Percentiles rank a stretch among this genome's conserved stretches.
phyloP scores from a whole-genome alignment of 495 filamentous ascomycete species.

The Daldinia vernicosa region DNA sequence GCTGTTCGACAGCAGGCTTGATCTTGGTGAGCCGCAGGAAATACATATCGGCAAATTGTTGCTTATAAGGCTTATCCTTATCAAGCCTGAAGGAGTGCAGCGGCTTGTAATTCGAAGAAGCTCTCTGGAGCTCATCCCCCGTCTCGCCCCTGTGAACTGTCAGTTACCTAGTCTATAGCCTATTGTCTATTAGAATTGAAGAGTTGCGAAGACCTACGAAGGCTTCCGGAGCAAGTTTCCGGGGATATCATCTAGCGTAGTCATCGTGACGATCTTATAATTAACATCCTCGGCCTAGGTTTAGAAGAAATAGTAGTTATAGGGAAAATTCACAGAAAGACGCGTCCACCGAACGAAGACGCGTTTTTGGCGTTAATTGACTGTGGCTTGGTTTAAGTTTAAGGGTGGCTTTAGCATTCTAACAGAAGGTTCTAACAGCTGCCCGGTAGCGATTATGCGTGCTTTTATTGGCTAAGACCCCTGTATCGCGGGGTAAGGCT shows the following conservation, averaged over 20 bases:
- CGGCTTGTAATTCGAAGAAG: constrained; percentile 74
- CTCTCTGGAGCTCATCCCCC: constrained; percentile 52
- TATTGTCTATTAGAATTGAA: neutral
- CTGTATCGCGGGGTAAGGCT: constrained; percentile 41
- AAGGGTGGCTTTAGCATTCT: constrained; percentile 6
- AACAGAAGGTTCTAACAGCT: too few relatives aligned
- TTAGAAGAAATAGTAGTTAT: neutral
- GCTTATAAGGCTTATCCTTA: constrained; percentile 80
- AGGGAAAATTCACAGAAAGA: constrained; percentile 22
- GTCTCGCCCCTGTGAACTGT: constrained; percentile 51
- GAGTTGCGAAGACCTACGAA: constrained; percentile 44
- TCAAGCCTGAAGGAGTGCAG: constrained; percentile 76
- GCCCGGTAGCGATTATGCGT: neutral
- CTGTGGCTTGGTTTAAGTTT: constrained; percentile 30
- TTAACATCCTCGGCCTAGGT: constrained; percentile 4
- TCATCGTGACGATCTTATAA: constrained; percentile 24
- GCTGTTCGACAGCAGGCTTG: constrained; percentile 80
- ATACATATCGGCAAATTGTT: constrained; percentile 98
- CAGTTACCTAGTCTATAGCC: constrained; percentile 16
- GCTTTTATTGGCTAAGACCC: constrained; percentile 20
- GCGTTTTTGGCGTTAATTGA: constrained; percentile 48
- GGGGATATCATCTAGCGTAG: constrained; percentile 39
- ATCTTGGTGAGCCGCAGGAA: constrained; percentile 89
- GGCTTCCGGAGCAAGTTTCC: constrained; percentile 52
- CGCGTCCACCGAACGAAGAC: constrained; percentile 40